Percentiles rank a stretch among this genome's conserved stretches.
phyloP scores from a whole-genome alignment of 1,284 basidiomycete species.

The Quambalaria eucalypti region DNA sequence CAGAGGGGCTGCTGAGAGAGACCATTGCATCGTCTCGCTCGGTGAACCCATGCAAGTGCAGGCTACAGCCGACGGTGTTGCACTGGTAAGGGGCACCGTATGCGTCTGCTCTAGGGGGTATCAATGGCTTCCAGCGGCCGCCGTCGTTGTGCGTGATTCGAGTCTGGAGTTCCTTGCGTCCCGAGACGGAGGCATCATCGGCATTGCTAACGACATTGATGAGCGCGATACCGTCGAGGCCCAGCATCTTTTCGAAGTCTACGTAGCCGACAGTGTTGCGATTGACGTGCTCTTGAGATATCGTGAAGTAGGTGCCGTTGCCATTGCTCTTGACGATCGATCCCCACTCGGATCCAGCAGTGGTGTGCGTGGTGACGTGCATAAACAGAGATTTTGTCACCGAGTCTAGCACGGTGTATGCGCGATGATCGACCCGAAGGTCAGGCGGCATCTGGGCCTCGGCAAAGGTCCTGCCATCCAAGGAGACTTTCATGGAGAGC shows the following conservation, averaged over 20 bases:
- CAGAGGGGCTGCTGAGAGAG: slow-evolving; percentile 82
- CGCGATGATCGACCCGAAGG: slow-evolving; percentile 77
- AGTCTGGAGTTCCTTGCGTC: slow-evolving; percentile 69
- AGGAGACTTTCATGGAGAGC: slow-evolving; percentile 69
- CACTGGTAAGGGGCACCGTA: slow-evolving; percentile 68
- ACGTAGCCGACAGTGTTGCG: slow-evolving; percentile 76
- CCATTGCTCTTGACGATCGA: slow-evolving; percentile 89
- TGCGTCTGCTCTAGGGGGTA: slow-evolving; percentile 68
- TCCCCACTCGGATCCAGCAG: slow-evolving; percentile 69
- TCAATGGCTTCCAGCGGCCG: slow-evolving; percentile 76
- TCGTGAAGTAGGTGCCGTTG: slow-evolving; percentile 89
- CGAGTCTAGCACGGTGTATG: slow-evolving; percentile 89
- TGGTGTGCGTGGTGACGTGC: slow-evolving; percentile 82
- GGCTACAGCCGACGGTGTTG: slow-evolving; percentile 62
- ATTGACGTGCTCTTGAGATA: slow-evolving; percentile 80
- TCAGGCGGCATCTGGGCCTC: slow-evolving; percentile 78
- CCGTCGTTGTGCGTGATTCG: slow-evolving; percentile 96
- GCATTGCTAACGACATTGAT: slow-evolving; percentile 83
- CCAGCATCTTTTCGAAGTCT: slow-evolving; percentile 97
- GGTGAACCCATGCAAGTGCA: slow-evolving; percentile 92
- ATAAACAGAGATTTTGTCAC: slow-evolving; percentile 86
- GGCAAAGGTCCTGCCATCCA: slow-evolving; percentile 78
- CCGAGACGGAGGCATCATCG: slow-evolving; percentile 62
- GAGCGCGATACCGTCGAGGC: slow-evolving; percentile 87
- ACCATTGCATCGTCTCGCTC: slow-evolving; percentile 80